Evolutionary conservation across 495 filamentous ascomycete genomes (phyloP).

Genomic region (Neurospora sp.): DNA sequence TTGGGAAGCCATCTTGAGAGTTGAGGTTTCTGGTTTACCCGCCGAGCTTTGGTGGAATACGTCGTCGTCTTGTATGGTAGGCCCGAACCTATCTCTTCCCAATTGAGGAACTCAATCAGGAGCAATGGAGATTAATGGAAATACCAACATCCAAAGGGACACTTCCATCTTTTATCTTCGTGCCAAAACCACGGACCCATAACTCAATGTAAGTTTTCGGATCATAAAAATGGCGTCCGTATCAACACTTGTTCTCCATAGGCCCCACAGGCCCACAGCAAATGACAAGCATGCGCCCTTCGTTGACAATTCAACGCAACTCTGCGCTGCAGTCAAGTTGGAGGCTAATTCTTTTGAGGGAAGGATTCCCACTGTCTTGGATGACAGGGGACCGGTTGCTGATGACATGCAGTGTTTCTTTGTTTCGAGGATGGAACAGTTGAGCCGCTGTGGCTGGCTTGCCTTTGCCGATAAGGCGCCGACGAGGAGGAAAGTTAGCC

Average conservation of each 20-base stretch:
- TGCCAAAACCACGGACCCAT: not conserved
- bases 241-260: not conserved
- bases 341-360: not conserved
- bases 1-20: not conserved
- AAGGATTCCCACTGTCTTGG: not conserved
- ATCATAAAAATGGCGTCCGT: not conserved
- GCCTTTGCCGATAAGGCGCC: not conserved
- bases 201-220: not conserved
- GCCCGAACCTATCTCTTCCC: not conserved
- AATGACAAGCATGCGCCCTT: not conserved
- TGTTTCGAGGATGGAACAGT: not conserved
- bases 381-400: not conserved
- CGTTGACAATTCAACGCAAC: not conserved
- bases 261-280: not conserved
- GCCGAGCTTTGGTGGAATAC: not conserved
- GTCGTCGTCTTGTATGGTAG: not conserved
- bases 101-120: not conserved
- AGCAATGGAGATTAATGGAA: not conserved
- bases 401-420: not conserved
- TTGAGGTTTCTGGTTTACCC: not conserved
- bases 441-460: not conserved
- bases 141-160: not conserved
- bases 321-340: not conserved
- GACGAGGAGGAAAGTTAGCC: not conserved
- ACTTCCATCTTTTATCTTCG: not conserved